Percentiles rank a stretch among this genome's conserved stretches.
Conservation (phyloP, 2,329 filamentous ascomycete genomes). For the Neoscytalidium dimidiatum region DNA sequence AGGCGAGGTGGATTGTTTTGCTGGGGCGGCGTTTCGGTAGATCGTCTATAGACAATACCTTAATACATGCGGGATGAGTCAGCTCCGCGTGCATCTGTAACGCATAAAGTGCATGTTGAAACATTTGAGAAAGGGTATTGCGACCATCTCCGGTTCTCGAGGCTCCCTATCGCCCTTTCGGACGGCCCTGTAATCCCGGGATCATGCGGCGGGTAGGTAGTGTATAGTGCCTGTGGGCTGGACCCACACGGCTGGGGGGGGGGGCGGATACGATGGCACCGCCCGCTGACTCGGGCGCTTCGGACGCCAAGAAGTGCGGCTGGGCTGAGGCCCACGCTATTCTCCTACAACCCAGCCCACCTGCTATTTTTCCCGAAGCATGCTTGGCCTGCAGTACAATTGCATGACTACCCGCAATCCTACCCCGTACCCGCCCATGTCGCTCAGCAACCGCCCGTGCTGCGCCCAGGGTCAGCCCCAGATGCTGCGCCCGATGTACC, state of each 20-base stretch:
- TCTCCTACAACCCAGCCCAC: no score
- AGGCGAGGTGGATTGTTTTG: not conserved
- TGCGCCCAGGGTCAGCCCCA: not conserved
- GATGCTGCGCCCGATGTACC: not conserved
- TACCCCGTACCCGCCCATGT: not conserved
- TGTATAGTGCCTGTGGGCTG: no score
- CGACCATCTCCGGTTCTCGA: not conserved
- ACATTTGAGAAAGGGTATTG: not conserved
- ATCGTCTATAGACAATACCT: not conserved
- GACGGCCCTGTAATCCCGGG: not conserved
- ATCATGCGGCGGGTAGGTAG: not conserved
- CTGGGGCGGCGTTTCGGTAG: conserved; percentile 1
- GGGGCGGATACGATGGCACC: not conserved
- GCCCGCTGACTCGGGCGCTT: not conserved
- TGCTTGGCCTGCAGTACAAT: not conserved
- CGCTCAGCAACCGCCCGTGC: no score
- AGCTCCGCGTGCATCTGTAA: not conserved
- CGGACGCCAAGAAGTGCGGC: not conserved
- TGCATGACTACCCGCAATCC: not conserved
- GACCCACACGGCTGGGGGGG: not conserved
- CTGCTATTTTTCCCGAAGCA: not conserved
- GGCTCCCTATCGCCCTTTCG: not conserved
- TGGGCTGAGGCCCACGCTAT: not conserved
- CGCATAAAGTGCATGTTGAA: not conserved
- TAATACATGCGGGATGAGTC: not conserved